These are phyloP conservation scores for Xylariaceae sp. DNA, from an alignment of 2,329 filamentous ascomycete species.

Conservation along the genomic window DNA sequence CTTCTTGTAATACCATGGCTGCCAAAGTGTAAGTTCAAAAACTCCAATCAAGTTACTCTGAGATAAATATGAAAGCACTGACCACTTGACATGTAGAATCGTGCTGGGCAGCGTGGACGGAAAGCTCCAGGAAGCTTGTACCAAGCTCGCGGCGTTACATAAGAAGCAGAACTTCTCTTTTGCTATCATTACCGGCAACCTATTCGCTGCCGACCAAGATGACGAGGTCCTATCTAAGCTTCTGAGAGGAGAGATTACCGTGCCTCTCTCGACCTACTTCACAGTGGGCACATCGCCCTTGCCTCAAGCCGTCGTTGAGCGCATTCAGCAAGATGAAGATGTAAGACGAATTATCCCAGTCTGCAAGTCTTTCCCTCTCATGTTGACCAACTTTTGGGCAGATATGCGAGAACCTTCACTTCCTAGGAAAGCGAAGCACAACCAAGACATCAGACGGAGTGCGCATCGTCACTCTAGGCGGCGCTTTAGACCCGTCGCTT, in stretches of 20 bases:
- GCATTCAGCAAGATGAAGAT: conserved; percentile 64
- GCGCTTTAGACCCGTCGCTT: conserved; percentile 58
- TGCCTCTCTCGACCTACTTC: conserved; percentile 88
- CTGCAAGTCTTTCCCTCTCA: neutral
- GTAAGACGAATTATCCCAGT: conserved; percentile 28
- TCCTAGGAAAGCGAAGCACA: conserved; percentile 77
- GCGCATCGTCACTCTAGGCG: conserved; percentile 80
- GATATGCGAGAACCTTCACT: conserved; percentile 86
- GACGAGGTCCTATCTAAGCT: conserved; percentile 57
- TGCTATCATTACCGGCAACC: conserved; percentile 75
- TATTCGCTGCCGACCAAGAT: conserved; percentile 63
- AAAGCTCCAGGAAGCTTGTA: conserved; percentile 67
- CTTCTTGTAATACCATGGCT: conserved; percentile 35
- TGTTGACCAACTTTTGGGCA: conserved; percentile 24
- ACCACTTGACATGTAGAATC: conserved; percentile 45
- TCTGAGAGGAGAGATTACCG: conserved; percentile 62
- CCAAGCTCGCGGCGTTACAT: conserved; percentile 75
- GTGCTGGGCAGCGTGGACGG: conserved; percentile 82
- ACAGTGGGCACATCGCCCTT: conserved; percentile 70
- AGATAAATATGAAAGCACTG: too few species aligned
- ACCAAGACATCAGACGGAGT: conserved; percentile 88
- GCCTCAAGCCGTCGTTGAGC: conserved; percentile 64
- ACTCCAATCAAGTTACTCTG: conserved; percentile 8
- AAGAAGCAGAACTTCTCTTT: conserved; percentile 84
- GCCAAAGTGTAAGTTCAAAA: conserved; percentile 42